phyloP scores from a whole-genome alignment of 1,139 yeast species.

The Blastobotrys aristatus region DNA sequence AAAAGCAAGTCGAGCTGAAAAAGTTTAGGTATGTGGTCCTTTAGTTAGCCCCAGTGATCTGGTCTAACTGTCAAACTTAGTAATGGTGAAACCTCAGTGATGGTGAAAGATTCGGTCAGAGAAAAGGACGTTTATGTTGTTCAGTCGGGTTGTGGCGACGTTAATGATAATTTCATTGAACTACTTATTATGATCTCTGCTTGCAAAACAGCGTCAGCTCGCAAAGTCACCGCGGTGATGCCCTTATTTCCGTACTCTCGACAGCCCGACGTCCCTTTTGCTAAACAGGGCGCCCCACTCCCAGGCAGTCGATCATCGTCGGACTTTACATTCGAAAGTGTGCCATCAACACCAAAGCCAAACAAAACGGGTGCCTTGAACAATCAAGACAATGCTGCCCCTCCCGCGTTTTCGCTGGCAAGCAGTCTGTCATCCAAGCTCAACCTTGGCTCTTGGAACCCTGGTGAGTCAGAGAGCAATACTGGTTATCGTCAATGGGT shows the following conservation, averaged over 20 bases:
- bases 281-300: constrained; percentile 58
- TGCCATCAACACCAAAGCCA: constrained; percentile 53
- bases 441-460: constrained; percentile 13
- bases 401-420: constrained; percentile 13
- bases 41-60: not conserved
- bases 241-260: constrained; percentile 95
- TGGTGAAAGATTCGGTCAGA: constrained; percentile 76
- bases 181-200: constrained; percentile 85
- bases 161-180: constrained; percentile 87
- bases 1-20: constrained; percentile 50
- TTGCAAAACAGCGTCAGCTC: constrained; percentile 93
- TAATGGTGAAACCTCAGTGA: constrained; percentile 90
- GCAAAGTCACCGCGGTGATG: constrained; percentile 86
- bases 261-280: constrained; percentile 93
- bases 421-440: constrained; percentile 11
- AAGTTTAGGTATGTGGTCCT: constrained; percentile 41
- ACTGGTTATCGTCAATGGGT: constrained; percentile 91
- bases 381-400: not conserved
- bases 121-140: constrained; percentile 89
- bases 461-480: constrained; percentile 32
- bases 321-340: constrained; percentile 54
- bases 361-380: not conserved
- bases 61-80: constrained; percentile 13
- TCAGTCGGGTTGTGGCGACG: constrained; percentile 80
- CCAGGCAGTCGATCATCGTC: constrained; percentile 1